Conservation (phyloP, 1,139 yeast genomes). For the Fermentozyma sake region DNA sequence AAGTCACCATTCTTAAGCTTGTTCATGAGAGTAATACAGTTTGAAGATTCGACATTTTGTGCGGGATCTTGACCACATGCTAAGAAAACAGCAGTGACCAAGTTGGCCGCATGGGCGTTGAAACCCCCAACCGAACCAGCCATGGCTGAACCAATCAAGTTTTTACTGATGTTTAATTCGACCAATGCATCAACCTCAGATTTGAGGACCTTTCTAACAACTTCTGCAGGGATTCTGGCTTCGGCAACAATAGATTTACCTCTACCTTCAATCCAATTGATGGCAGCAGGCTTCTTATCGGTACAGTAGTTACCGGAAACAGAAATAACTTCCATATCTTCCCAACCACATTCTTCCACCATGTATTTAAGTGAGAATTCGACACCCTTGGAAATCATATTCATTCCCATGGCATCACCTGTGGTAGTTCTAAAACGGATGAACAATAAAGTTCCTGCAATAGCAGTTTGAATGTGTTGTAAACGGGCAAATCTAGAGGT, state of each 20-base stretch:
- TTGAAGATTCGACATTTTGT: conserved; percentile 94
- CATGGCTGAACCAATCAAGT: conserved; percentile 94
- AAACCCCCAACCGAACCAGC: conserved; percentile 98
- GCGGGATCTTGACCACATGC: conserved; percentile 99
- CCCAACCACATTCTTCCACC: conserved; percentile 88
- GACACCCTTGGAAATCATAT: conserved; percentile 98
- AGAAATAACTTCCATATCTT: conserved; percentile 88
- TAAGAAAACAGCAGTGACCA: conserved; percentile 87
- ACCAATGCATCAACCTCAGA: conserved; percentile 91
- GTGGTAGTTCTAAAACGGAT: conserved; percentile 95
- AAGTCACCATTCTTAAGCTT: conserved; percentile 73
- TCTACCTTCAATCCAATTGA: conserved; percentile 99
- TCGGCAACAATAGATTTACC: conserved; percentile 99
- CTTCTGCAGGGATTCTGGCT: conserved; percentile 79
- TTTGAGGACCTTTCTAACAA: conserved; percentile 77
- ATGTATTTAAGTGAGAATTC: conserved; percentile 80
- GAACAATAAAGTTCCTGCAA: conserved; percentile 89
- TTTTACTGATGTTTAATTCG: conserved; percentile 82
- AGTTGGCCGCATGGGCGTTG: conserved; percentile 96
- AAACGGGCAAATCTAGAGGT: conserved; percentile 96
- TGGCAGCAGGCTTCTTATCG: conserved; percentile 96
- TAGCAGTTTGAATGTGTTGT: conserved; percentile 84
- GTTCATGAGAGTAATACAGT: conserved; percentile 94
- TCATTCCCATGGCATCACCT: conserved; percentile 99
- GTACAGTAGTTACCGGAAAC: conserved; percentile 97